Conservation (phyloP, 2,329 filamentous ascomycete species). For the Byssothecium circinans region DNA sequence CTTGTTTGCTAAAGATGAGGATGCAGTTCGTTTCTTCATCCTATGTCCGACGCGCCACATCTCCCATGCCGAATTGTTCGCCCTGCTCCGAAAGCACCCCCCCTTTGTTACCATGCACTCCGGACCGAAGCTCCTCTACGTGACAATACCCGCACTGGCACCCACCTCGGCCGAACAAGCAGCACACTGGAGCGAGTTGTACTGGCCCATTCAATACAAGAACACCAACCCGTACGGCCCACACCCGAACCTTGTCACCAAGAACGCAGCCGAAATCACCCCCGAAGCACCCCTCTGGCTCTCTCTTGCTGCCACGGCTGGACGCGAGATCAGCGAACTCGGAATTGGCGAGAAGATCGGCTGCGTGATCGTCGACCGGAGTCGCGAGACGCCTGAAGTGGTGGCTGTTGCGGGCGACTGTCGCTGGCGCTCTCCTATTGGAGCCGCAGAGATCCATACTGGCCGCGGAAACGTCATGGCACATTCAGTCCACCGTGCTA, state of each 20-base stretch:
- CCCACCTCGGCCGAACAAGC: slow-evolving; percentile 78
- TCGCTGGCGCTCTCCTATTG: slow-evolving; percentile 59
- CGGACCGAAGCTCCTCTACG: slow-evolving; percentile 60
- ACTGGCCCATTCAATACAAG: slow-evolving; percentile 84
- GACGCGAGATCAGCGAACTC: slow-evolving; percentile 57
- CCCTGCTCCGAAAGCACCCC: slow-evolving; percentile 34
- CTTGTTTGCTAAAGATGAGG: slow-evolving; percentile 31
- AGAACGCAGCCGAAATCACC: slow-evolving; percentile 69
- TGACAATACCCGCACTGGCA: slow-evolving; percentile 71
- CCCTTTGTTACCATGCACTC: slow-evolving; percentile 43
- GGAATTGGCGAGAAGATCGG: slow-evolving; percentile 71
- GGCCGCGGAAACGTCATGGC: slow-evolving; percentile 72
- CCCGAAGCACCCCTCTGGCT: slow-evolving; percentile 67
- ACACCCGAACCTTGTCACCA: slow-evolving; percentile 72
- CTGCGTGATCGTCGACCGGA: slow-evolving; percentile 71
- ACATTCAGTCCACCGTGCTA: slow-evolving; percentile 75
- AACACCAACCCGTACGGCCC: slow-evolving; percentile 86
- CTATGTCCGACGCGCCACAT: slow-evolving; percentile 56
- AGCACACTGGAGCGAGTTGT: slow-evolving; percentile 70
- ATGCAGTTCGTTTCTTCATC: slow-evolving; percentile 53
- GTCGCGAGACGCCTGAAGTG: slow-evolving; percentile 52
- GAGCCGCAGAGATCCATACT: slow-evolving; percentile 22
- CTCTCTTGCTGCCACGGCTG: slow-evolving; percentile 66
- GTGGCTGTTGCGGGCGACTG: slow-evolving; percentile 77
- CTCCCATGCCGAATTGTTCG: slow-evolving; percentile 52